Evolutionary conservation across 78 protist species (phyloP).

Genomic region (Blattamonas nauphoetae): DNA sequence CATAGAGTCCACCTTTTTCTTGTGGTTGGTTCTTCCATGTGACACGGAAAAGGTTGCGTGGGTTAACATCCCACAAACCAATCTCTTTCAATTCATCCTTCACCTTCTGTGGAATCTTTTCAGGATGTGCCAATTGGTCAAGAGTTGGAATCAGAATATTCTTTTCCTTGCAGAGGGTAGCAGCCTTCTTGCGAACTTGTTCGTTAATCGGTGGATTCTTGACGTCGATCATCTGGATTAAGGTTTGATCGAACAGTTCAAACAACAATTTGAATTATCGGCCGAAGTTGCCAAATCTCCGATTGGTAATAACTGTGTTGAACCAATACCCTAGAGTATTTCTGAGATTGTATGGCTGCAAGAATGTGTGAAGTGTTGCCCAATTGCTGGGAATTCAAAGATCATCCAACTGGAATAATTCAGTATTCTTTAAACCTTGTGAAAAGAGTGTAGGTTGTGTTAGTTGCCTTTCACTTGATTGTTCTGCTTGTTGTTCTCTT

Average conservation of each 20-base stretch:
- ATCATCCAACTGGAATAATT: too few species aligned
- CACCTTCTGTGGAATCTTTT: constrained; percentile 22
- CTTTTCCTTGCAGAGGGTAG: constrained; percentile 6
- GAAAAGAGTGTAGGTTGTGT: too few species aligned
- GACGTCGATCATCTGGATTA: background rate
- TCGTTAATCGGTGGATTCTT: background rate
- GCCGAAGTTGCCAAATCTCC: too few species aligned
- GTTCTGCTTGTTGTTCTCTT: too few species aligned
- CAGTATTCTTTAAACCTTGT: too few species aligned
- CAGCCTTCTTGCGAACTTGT: background rate
- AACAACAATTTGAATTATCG: too few species aligned
- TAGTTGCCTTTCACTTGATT: too few species aligned
- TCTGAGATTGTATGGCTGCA: too few species aligned
- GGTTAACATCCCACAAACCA: constrained; percentile 22
- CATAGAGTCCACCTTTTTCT: constrained; percentile 1
- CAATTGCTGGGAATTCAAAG: too few species aligned
- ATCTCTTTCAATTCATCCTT: background rate
- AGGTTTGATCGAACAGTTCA: background rate
- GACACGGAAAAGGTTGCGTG: constrained; percentile 32
- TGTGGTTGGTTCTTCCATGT: constrained; percentile 34
- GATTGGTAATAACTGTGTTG: too few species aligned
- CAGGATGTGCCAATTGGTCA: constrained; percentile 30
- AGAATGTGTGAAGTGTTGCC: too few species aligned
- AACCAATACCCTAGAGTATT: too few species aligned
- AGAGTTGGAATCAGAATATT: constrained; percentile 29